phyloP scores from a whole-genome alignment of 106 monocot species.

The Allium cepa region DNA sequence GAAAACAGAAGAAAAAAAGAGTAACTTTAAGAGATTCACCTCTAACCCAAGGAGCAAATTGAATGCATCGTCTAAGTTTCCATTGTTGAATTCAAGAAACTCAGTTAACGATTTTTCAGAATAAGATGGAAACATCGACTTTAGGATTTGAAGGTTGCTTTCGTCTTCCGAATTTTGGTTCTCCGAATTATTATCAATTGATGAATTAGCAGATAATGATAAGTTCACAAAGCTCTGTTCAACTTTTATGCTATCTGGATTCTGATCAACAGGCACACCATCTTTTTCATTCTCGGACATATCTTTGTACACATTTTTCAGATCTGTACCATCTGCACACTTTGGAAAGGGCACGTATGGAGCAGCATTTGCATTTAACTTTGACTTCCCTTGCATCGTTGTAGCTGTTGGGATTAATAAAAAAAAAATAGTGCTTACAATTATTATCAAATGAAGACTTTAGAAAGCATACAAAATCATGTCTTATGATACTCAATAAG shows the following conservation, averaged over 20 bases:
- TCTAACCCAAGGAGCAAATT: background rate
- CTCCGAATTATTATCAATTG: no score
- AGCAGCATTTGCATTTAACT: conserved; percentile 1
- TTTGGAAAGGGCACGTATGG: background rate
- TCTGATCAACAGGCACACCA: background rate
- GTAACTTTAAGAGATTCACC: background rate
- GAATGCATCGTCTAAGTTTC: background rate
- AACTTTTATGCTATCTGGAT: background rate
- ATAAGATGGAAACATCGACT: background rate
- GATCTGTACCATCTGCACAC: background rate
- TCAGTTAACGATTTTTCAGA: background rate
- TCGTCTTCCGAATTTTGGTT: no score
- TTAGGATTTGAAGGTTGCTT: no score
- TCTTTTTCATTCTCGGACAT: background rate
- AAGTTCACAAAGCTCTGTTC: background rate
- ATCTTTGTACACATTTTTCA: background rate
- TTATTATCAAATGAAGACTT: no score
- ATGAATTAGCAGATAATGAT: background rate
- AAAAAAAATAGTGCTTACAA: no score
- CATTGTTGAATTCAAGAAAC: background rate
- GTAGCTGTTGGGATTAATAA: background rate
- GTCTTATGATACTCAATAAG: no score
- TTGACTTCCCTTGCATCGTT: conserved; percentile 2
- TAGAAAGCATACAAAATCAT: no score
- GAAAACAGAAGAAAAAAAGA: background rate